A percentile compares a stretch with the other conserved stretches of the same genome.
Evolutionary conservation across 257 asterid species (phyloP).

Genomic region (Knoxia roxburghii): DNA sequence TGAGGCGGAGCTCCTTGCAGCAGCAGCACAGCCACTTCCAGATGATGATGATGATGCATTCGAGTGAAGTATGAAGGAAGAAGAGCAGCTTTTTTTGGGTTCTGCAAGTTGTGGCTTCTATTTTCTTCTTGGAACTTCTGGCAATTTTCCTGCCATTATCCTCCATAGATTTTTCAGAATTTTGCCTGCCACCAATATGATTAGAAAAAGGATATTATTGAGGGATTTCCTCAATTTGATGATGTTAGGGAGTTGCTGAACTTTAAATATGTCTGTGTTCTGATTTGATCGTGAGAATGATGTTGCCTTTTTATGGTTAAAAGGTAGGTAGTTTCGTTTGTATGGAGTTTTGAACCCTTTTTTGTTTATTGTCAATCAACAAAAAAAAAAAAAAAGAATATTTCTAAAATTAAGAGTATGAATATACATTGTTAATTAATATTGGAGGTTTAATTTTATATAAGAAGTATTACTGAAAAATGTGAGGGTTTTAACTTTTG

Average conservation of each 20-base stretch:
- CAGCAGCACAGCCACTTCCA: conserved; percentile 80
- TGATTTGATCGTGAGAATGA: too few species aligned
- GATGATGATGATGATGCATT: conserved; percentile 49
- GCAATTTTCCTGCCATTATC: conserved; percentile 2
- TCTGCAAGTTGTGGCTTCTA: neutral
- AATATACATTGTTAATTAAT: too few species aligned
- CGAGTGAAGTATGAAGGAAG: conserved; percentile 29
- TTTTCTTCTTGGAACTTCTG: neutral
- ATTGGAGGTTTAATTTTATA: too few species aligned
- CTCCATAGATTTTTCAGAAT: conserved; percentile 1
- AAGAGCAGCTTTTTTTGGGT: neutral
- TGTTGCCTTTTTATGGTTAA: too few species aligned
- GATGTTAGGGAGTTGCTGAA: neutral
- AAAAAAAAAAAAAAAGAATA: too few species aligned
- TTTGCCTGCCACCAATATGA: too few species aligned
- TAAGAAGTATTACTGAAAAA: too few species aligned
- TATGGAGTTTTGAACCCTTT: too few species aligned
- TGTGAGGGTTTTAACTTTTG: too few species aligned
- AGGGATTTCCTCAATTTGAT: conserved; percentile 8
- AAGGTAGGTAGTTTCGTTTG: too few species aligned
- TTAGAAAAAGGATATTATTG: neutral
- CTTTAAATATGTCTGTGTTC: neutral
- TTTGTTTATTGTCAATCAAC: too few species aligned
- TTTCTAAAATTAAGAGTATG: too few species aligned
- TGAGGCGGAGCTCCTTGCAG: conserved; percentile 58